A percentile compares a stretch with the other conserved stretches of the same genome.
Conservation (phyloP, 345 rosid species). For the Syzygium aromaticum region DNA sequence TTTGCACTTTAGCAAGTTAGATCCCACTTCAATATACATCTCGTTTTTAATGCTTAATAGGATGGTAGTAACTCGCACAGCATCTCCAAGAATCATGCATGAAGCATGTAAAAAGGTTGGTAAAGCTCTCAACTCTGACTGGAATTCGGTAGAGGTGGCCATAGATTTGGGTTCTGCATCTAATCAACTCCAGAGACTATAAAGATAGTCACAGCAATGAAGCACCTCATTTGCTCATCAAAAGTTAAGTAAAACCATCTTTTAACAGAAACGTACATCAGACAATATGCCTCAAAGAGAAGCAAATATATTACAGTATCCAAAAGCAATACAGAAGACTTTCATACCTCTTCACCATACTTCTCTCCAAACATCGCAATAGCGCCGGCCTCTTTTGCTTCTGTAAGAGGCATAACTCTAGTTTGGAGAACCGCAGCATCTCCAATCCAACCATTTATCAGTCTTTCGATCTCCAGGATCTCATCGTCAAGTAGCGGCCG, state of each 20-base stretch:
- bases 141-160: background rate
- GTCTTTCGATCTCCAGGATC: conserved; percentile 60
- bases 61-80: background rate
- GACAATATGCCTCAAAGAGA: background rate
- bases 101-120: background rate
- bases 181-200: background rate
- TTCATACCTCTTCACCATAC: conserved; percentile 73
- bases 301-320: background rate
- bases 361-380: conserved; percentile 99
- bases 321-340: conserved; percentile 1
- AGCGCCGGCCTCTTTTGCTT: conserved; percentile 86
- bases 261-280: background rate
- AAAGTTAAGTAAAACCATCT: background rate
- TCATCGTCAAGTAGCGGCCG: conserved; percentile 57
- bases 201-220: background rate
- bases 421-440: conserved; percentile 67
- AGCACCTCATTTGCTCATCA: background rate
- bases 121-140: background rate
- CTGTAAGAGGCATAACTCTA: conserved; percentile 68
- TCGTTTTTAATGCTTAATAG: background rate
- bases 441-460: conserved; percentile 85
- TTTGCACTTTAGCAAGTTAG: background rate
- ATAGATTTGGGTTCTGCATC: background rate
- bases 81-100: background rate
- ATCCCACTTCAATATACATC: background rate